Conservation (phyloP, 768 basidiomycete genomes). For the Kwoniella europaea region DNA sequence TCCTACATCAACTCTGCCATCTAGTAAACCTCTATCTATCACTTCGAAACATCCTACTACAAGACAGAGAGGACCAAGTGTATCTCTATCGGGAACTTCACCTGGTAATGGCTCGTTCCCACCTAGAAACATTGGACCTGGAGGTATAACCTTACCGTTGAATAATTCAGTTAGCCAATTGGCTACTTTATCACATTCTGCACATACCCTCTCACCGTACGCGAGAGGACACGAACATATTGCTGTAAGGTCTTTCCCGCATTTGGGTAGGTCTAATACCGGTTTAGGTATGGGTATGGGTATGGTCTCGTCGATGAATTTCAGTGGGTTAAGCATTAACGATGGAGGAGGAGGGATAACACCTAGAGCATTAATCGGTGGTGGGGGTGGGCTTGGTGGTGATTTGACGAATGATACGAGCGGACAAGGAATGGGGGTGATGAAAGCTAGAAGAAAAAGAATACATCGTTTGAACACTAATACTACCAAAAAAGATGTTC, state of each 20-base stretch:
- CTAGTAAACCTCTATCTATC: constrained; percentile 38
- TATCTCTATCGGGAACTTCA: constrained; percentile 33
- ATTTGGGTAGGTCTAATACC: constrained; percentile 42
- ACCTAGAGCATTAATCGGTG: neutral
- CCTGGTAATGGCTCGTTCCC: constrained; percentile 41
- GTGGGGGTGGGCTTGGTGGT: neutral
- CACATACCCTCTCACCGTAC: constrained; percentile 93
- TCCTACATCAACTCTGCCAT: constrained; percentile 31
- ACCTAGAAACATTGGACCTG: constrained; percentile 40
- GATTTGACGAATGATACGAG: neutral
- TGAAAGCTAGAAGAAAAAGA: constrained; percentile 78
- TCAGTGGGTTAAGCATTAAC: neutral
- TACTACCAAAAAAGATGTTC: constrained; percentile 8
- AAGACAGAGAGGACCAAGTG: neutral
- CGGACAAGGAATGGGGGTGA: constrained; percentile 56
- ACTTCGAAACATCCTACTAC: constrained; percentile 23
- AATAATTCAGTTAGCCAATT: constrained; percentile 82
- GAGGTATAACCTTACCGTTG: constrained; percentile 58
- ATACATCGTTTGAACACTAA: constrained; percentile 68
- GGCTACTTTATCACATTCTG: constrained; percentile 81
- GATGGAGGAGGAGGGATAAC: constrained; percentile 1
- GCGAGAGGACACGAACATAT: constrained; percentile 89
- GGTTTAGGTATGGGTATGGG: constrained; percentile 1
- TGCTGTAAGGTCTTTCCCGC: constrained; percentile 86
- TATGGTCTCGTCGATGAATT: neutral